Base-by-base conservation (phyloP, 768 basidiomycete genomes). In the Pholiota molesta region DNA sequence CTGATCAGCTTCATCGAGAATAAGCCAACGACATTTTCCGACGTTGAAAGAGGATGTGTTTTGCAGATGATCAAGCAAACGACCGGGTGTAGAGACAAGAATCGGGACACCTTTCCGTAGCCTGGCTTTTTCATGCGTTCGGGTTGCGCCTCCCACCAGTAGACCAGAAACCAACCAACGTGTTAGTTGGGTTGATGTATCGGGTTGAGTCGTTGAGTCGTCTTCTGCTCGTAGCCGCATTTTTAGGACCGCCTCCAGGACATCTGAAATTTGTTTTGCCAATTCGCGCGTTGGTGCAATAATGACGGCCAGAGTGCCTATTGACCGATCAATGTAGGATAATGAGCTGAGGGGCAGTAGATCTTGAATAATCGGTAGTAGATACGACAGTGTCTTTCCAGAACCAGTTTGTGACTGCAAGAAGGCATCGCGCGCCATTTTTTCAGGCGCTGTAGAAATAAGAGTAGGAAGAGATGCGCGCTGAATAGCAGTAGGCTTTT, bases 341-440 rank as follows among this genome's bases (percentile, higher is more conserved):
- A 88, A 82, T 13, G 88, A 86, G 59, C 93, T 91, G 54, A 98
- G 82, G 1, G 95, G 94, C 37, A 99, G 84, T 57, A 99, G 89
- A 73, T 97, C 95, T 64, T 98, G 94, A 47, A 99, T 85, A 73
- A 99, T 94, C 28, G 97, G 97, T 11, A 99, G 86, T 23, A 99
- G 85, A 78, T 92, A 99, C 3, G 95, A 86, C 23, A 98, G 78
- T 0, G 96, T 98, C 77, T 98, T 99, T 71, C 97, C 97, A 0
- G 96, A 98, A 59, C 97, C 97, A 9, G 97, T 98, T 73, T 98
- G 95, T 13, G 95, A 93, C 74, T 97, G 96, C 59, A 98, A 92
- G 74, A 97, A 96, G 14, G 92, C 85, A 74, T 97, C 95, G 62
- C 91, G 81, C 53, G 78, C 77, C 52, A 67, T 64, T 62, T 75